Evolutionary conservation across 1,284 basidiomycete species (phyloP), one percentile per base, ranked within the genome.

Genomic region (Ustilago shanxiensis): DNA sequence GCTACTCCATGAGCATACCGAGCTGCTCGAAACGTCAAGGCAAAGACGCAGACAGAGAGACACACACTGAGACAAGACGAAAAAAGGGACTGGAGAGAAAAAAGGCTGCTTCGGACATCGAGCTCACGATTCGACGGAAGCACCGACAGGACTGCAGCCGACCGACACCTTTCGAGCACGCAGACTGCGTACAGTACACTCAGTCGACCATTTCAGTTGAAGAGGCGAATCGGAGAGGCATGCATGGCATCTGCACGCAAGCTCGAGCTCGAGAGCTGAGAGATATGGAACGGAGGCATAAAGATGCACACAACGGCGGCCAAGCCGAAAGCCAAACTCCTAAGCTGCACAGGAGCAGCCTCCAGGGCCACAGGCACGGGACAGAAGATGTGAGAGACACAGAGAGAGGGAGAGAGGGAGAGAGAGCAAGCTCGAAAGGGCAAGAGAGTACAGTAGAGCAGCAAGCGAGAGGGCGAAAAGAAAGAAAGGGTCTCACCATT

Each of bases 141-240:
- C 58, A 41, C 35, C 45, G 49, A 51, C 33, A n/a, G 58, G 50
- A 28, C 22, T 60, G 58, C 58, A 60, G 37, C 39, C 35, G 28
- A 20, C 49, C n/a, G 41, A 47, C 47, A 49, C 47, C 24, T n/a
- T n/a, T 49, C 20, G 22, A 49, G 31, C 29, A 53, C 20, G 51
- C 51, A 53, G 20, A 53, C 51, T 20, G 33, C 51, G n/a, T 44
- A 44, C 41, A 44, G 6, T 20, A 18, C 37, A 45, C 14, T 2
- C 45, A 47, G 45, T 26, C 26, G 49, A 14, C 11, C 24, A n/a
- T n/a, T n/a, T n/a, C n/a, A 14, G 10, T 31, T 31, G 44, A 58
- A 11, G n/a, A 45, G 26, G 39, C 28, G 39, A 37, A 41, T 29
- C 60, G 50, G 60, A 61, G 60, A 61, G 60, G 60, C 60, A 54